Percentiles rank a stretch among this genome's conserved stretches.
These are phyloP conservation scores for Gossypium schwendimanii DNA, from an alignment of 441 rosid genomes.

Conservation along the genomic window DNA sequence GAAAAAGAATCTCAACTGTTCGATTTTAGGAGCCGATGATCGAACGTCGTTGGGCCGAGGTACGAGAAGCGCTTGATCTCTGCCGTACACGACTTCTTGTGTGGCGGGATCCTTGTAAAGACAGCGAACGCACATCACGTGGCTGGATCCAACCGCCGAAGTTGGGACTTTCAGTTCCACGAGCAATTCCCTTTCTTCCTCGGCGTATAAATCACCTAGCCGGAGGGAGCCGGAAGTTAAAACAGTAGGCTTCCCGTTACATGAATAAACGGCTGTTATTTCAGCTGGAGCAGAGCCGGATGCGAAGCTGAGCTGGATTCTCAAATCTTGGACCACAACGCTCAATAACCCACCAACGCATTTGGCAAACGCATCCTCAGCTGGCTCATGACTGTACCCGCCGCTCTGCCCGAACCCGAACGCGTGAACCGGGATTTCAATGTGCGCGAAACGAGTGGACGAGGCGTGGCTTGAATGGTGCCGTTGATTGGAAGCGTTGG, in stretches of 20 bases:
- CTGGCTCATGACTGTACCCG: slow-evolving; percentile 36
- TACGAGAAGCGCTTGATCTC: slow-evolving; percentile 36
- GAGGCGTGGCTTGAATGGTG: slow-evolving; percentile 23
- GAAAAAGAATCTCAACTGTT: slow-evolving; percentile 42
- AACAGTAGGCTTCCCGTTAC: slow-evolving; percentile 34
- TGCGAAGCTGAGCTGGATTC: slow-evolving; percentile 43
- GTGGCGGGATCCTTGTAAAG: slow-evolving; percentile 53
- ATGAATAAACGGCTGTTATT: slow-evolving; percentile 51
- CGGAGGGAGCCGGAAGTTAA: slow-evolving; percentile 40
- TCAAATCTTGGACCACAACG: slow-evolving; percentile 54
- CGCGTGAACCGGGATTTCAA: slow-evolving; percentile 59
- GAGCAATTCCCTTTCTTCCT: slow-evolving; percentile 51
- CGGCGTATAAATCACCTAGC: slow-evolving; percentile 54
- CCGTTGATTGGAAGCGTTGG: slow-evolving; percentile 22
- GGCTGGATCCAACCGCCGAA: slow-evolving; percentile 26
- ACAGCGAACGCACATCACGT: slow-evolving; percentile 41
- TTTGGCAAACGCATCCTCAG: slow-evolving; percentile 60
- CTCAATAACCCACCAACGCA: slow-evolving; percentile 49
- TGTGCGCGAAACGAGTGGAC: slow-evolving; percentile 54
- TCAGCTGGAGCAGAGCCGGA: slow-evolving; percentile 42
- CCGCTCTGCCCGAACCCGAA: slow-evolving; percentile 41
- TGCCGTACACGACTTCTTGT: slow-evolving; percentile 41
- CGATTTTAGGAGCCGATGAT: slow-evolving; percentile 33
- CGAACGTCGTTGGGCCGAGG: slow-evolving; percentile 33
- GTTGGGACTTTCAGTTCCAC: slow-evolving; percentile 45